These are phyloP conservation scores for Stropharia rugosoannulata DNA, from an alignment of 768 basidiomycete species.

Conservation along the genomic window DNA sequence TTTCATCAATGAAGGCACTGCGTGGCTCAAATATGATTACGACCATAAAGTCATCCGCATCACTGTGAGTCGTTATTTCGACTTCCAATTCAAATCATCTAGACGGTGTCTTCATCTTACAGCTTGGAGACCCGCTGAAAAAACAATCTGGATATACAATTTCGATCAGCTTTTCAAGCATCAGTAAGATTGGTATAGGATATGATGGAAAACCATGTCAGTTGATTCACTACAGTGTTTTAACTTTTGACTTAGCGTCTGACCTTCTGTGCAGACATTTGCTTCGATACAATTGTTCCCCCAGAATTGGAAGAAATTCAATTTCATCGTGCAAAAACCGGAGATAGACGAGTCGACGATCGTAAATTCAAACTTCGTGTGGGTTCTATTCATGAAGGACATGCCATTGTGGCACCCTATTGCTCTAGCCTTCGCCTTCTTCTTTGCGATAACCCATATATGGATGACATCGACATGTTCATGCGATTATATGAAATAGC, in stretches of 20 bases:
- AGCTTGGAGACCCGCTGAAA: slow-evolving; percentile 59
- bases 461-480: slow-evolving; percentile 51
- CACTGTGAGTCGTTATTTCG: slow-evolving; percentile 36
- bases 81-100: neutral
- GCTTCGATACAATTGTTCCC: slow-evolving; percentile 67
- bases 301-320: slow-evolving; percentile 61
- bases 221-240: slow-evolving; percentile 18
- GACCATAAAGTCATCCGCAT: slow-evolving; percentile 66
- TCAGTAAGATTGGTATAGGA: slow-evolving; percentile 60
- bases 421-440: slow-evolving; percentile 69
- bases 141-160: slow-evolving; percentile 51
- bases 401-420: slow-evolving; percentile 62
- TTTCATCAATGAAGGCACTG: slow-evolving; percentile 43
- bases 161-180: slow-evolving; percentile 54
- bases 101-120: neutral
- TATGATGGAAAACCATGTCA: slow-evolving; percentile 67
- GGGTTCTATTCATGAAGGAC: slow-evolving; percentile 54
- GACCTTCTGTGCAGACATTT: slow-evolving; percentile 44
- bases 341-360: slow-evolving; percentile 35
- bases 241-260: neutral
- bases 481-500: slow-evolving; percentile 50
- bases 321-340: slow-evolving; percentile 51
- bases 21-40: slow-evolving; percentile 62
- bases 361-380: slow-evolving; percentile 57
- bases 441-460: slow-evolving; percentile 44